Percentiles rank a stretch among this genome's conserved stretches.
phyloP scores from a whole-genome alignment of 805 yeast genomes.

The Candida sonorensis region DNA sequence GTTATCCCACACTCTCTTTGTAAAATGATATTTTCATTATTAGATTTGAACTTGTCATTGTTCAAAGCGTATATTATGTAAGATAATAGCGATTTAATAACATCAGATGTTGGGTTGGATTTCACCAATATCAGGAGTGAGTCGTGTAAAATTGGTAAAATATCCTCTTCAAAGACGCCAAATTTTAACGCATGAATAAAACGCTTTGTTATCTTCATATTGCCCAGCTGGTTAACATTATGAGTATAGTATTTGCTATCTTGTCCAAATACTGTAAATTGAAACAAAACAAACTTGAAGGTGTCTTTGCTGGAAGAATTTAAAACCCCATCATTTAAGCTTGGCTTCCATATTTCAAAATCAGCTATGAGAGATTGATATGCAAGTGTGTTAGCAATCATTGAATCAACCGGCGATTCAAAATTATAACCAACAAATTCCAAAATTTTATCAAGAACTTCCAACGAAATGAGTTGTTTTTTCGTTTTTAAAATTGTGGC shows the following conservation, averaged over 20 bases:
- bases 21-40: too few species aligned
- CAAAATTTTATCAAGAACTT: constrained; percentile 42
- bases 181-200: constrained; percentile 45
- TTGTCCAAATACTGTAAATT: constrained; percentile 47
- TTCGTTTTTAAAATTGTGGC: constrained; percentile 47
- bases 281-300: constrained; percentile 47
- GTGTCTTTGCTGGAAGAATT: constrained; percentile 31
- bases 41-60: constrained; percentile 17
- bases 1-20: constrained; percentile 28
- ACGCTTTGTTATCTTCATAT: constrained; percentile 39
- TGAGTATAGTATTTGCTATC: constrained; percentile 43
- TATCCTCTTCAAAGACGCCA: constrained; percentile 30
- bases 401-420: constrained; percentile 44
- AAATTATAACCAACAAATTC: constrained; percentile 51
- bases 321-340: constrained; percentile 8
- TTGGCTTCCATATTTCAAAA: constrained; percentile 49
- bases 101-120: constrained; percentile 47
- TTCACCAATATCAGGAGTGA: constrained; percentile 35
- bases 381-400: constrained; percentile 47
- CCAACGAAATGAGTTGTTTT: constrained; percentile 31
- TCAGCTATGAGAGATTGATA: constrained; percentile 57
- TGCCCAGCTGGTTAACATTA: constrained; percentile 47
- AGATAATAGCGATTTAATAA: constrained; percentile 43
- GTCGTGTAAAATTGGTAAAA: constrained; percentile 31
- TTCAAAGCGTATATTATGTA: constrained; percentile 44